Evolutionary conservation across 768 basidiomycete genomes (phyloP), one percentile per base, ranked within the genome.

Genomic region (Rhodocollybia butyracea): DNA sequence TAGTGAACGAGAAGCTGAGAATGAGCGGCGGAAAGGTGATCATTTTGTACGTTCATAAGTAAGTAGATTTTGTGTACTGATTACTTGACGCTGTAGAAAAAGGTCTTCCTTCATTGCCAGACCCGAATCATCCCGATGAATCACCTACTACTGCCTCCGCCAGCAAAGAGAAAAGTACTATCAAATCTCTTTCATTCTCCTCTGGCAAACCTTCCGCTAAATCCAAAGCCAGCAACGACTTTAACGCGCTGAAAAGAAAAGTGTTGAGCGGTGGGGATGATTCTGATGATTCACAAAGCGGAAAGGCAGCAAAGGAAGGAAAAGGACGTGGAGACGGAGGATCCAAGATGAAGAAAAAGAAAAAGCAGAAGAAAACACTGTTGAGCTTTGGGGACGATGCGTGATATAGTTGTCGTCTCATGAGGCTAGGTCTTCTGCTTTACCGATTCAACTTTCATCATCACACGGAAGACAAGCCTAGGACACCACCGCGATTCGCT

Each of bases 11-110:
- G 83, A 88, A 58, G 84, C 69, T 10, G 79, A 82, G 69, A 77
- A 81, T 60, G 82, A 80, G 68, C 74, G 70, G 45, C 71, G 81
- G 47, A 81, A 73, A 71, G 79, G 81, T 83, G 45, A 22, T 21
- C 38, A 3, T 11, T 11, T 50, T 2, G 8, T 2, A 2, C 51
- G 17, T 2, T 42, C 59, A 19, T 30, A 58, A 10, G 39, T 27
- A 27, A 26, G 22, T 26, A 30, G 45, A 30, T 32, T 24, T 31
- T 39, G 1, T 21, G 22, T 13, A 15, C 29, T 21, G 47, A 30
- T 3, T 47, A 46, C 34, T 3, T 34, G 34, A 15, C 4, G 21
- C 39, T 41, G 7, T 46, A 79, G 77, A 71, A 30, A 76, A 72
- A 55, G 77, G 77, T 11, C 65, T 80, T 1, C 63, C 74, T 27